Evolutionary conservation across 2,329 filamentous ascomycete genomes (phyloP).

Genomic region (Hymenoscyphus infarciens): DNA sequence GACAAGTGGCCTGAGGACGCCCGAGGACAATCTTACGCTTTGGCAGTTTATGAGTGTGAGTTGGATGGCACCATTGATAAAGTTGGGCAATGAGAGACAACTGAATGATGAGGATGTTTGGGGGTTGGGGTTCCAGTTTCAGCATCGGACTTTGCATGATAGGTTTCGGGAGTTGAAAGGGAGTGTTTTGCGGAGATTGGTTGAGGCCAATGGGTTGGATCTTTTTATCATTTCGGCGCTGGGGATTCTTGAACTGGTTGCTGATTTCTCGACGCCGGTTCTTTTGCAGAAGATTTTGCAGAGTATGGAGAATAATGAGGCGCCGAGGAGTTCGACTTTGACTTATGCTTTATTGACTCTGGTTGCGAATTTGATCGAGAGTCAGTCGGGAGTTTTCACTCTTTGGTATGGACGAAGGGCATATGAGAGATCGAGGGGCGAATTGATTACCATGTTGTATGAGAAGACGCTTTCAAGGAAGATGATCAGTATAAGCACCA

Average conservation of each 20-base stretch:
- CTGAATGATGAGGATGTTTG: conserved; percentile 79
- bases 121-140: conserved; percentile 75
- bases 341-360: conserved; percentile 64
- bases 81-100: conserved; percentile 58
- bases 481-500: conserved; percentile 31
- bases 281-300: conserved; percentile 69
- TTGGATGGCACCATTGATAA: conserved; percentile 76
- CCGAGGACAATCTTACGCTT: conserved; percentile 75
- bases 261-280: conserved; percentile 59
- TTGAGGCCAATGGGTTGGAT: conserved; percentile 77
- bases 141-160: conserved; percentile 71
- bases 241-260: conserved; percentile 58
- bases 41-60: conserved; percentile 84
- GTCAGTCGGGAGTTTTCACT: conserved; percentile 64
- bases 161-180: conserved; percentile 71
- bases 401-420: conserved; percentile 81
- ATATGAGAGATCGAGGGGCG: conserved; percentile 80
- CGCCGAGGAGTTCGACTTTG: conserved; percentile 54
- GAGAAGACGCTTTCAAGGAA: conserved; percentile 53
- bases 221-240: conserved; percentile 56
- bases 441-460: conserved; percentile 81
- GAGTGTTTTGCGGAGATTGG: conserved; percentile 64
- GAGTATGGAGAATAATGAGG: conserved; percentile 55
- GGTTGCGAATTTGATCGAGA: conserved; percentile 54
- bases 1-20: conserved; percentile 59